Evolutionary conservation across 352 stramenopile genomes (phyloP), one percentile per base, ranked within the genome.

Genomic region (Plasmopara muralis): DNA sequence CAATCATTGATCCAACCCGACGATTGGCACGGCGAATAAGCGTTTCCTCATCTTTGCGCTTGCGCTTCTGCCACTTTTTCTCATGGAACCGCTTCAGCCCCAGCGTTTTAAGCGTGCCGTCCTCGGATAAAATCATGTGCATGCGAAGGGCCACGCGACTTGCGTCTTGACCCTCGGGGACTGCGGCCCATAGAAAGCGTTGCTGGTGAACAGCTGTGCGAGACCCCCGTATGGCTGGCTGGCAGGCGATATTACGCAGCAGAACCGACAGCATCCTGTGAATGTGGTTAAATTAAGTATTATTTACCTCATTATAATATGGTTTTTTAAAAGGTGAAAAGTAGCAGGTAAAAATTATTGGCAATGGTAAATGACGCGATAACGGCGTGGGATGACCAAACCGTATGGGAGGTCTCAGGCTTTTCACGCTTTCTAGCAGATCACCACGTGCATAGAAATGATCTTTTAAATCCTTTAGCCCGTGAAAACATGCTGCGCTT

Each of bases 61-160:
- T 89, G 66, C 79, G 79, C 57, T 77, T 73, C 68, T 86, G 72
- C 72, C 76, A 89, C 50, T 87, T 85, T 60, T 93, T 93, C 58
- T 93, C 82, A 60, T 93, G 82, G 60, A 83, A 80, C 38, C 73
- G 64, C 64, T 86, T 86, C 61, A 77, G 78, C 60, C 60, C 54
- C 41, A 88, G 69, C 55, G 72, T 74, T 64, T 87, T 88, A 53
- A 88, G 70, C 55, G 83, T 76, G 38, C 81, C 81, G 65, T 92
- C 81, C 47, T 83, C 72, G 49, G 81, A 77, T 72, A 87, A 69
- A 54, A 87, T 77, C 60, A 65, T 72, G 57, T 87, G 74, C 59
- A 89, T 68, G 41, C 75, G 71, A 50, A 70, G 80, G 35, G 60
- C 61, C 20, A 85, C 43, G 20, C 76, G 73, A 47, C 77, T 64